phyloP scores from a whole-genome alignment of 345 rosid species.

The Murraya paniculata region DNA sequence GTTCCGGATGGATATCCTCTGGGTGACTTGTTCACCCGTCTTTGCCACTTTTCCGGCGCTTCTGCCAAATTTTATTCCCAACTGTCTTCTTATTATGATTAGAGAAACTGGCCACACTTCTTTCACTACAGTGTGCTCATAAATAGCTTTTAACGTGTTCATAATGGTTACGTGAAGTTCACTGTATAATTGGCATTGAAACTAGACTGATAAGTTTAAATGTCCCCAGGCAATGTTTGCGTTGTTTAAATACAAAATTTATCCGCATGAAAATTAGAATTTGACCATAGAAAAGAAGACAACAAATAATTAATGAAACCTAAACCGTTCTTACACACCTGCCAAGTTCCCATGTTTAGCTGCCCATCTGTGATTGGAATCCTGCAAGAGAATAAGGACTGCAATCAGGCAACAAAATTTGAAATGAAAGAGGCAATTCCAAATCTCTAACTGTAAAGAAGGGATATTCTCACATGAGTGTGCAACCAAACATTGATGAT shows the following conservation, averaged over 20 bases:
- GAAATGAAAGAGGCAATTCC: neutral
- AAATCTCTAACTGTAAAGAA: neutral
- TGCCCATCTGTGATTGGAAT: conserved; percentile 79
- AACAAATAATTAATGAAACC: neutral
- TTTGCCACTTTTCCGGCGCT: neutral
- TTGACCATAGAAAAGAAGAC: neutral
- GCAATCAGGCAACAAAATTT: conserved; percentile 5
- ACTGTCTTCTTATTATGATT: neutral
- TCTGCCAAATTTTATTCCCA: neutral
- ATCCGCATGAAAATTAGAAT: neutral
- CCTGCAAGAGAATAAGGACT: conserved; percentile 39
- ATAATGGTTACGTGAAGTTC: neutral
- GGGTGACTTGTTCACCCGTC: neutral
- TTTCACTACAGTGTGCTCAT: neutral
- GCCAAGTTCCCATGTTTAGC: conserved; percentile 97
- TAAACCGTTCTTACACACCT: conserved; percentile 44
- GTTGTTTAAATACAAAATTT: neutral
- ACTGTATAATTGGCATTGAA: neutral
- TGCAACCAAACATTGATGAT: conserved; percentile 91
- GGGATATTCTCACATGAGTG: conserved; percentile 59
- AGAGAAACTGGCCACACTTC: neutral
- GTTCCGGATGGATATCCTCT: neutral
- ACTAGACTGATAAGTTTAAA: neutral
- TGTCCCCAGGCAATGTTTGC: neutral
- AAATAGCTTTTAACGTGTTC: neutral